Percentiles rank a stretch among this genome's conserved stretches.
phyloP scores from a whole-genome alignment of 1,139 yeast species.

The Saccharomyces hybrid region DNA sequence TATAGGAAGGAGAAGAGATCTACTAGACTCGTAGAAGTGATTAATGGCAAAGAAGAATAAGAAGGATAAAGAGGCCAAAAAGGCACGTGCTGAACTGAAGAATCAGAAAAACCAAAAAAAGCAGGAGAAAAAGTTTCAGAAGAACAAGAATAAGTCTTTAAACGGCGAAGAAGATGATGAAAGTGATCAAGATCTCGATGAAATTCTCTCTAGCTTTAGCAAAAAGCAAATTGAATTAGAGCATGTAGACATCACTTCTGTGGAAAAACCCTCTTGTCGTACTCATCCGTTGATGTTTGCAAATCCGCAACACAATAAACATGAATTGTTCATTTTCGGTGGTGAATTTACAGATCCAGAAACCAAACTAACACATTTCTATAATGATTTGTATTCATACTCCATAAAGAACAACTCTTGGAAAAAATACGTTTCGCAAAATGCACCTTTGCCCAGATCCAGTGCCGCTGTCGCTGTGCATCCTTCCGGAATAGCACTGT shows the following conservation, averaged over 20 bases:
- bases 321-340: slow-evolving; percentile 78
- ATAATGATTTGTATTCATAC: slow-evolving; percentile 73
- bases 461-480: slow-evolving; percentile 93
- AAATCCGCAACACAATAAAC: slow-evolving; percentile 65
- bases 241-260: slow-evolving; percentile 55
- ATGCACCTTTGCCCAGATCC: slow-evolving; percentile 86
- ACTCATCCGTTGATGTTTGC: slow-evolving; percentile 70
- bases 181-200: slow-evolving; percentile 84
- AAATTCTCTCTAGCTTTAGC: slow-evolving; percentile 69
- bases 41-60: slow-evolving; percentile 73
- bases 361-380: slow-evolving; percentile 56
- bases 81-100: slow-evolving; percentile 82
- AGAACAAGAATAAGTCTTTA: slow-evolving; percentile 64
- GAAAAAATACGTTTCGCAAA: slow-evolving; percentile 73
- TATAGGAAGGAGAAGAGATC: background rate
- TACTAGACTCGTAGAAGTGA: background rate
- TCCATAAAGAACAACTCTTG: slow-evolving; percentile 73
- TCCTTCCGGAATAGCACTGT: slow-evolving; percentile 74
- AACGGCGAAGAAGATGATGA: slow-evolving; percentile 83
- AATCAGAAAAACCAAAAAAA: slow-evolving; percentile 67
- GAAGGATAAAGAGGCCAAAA: slow-evolving; percentile 83
- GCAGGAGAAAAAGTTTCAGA: slow-evolving; percentile 66
- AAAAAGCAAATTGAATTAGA: slow-evolving; percentile 72
- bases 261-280: slow-evolving; percentile 57
- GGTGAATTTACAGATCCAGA: slow-evolving; percentile 57